Base-by-base conservation (phyloP, 352 stramenopile genomes). In the Pythium aristosporum region DNA sequence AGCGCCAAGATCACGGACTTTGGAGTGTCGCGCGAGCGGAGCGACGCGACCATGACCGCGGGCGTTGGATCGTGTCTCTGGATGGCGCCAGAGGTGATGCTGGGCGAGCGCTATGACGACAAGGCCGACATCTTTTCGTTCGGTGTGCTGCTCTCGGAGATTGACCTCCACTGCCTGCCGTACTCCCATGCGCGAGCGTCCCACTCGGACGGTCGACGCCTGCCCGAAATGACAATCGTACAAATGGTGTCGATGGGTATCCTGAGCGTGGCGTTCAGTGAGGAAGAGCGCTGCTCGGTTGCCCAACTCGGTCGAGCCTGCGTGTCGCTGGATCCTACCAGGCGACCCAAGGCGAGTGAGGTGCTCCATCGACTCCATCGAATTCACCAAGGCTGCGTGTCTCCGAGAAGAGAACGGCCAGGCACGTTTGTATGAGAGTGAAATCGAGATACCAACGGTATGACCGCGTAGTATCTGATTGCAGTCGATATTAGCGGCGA, bases 1-100 rank as follows among this genome's bases (percentile, higher is more conserved):
- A 73, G 55, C 21, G 72, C 72, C 28, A 77, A 79, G 63, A 47
- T 79, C 23, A 69, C 65, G 8, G 62, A 74, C 23, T 76, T 76
- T 51, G 68, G 69, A 8, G 56, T 72, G n/a, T 73, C 63, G 1
- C 43, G 57, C n/a, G 61, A 54, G 39, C 55, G 48, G 2, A 50
- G 15, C 21, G 47, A 66, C 28, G 15, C n/a, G 23, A 62, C 41
- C 18, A 72, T 63, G 55, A 69, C 64, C 4, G 49, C 37, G 7
- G 48, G 21, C 43, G 64, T 60, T 5, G 53, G 61, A 13, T 65
- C 68, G 8, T 63, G 53, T 34, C 62, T 73, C 8, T 76, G 70
- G 66, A 73, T 76, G 65, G 70, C 66, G 9, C 70, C 70, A 0
- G 70, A 76, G 36, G 67, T 76, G 9, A 71, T 76, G 61, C 65